A percentile compares a stretch with the other conserved stretches of the same genome.
Conservation (phyloP, 768 basidiomycete species). For the Agaricus blazei region DNA sequence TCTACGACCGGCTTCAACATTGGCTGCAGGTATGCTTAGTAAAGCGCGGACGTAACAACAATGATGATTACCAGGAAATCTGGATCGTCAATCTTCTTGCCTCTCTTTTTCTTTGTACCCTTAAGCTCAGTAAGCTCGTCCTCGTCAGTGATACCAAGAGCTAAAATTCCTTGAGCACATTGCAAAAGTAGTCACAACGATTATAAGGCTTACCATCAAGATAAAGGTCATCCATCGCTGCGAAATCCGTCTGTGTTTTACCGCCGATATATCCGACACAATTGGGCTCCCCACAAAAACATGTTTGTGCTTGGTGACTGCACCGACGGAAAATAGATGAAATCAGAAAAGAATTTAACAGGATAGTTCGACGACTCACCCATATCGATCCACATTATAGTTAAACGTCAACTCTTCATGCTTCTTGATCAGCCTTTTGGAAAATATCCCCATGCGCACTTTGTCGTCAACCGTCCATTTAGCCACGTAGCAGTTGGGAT, state of each 20-base stretch:
- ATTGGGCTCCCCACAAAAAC: slow-evolving; percentile 93
- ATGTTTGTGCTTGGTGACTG: slow-evolving; percentile 91
- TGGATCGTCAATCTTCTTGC: slow-evolving; percentile 86
- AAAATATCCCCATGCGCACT: slow-evolving; percentile 97
- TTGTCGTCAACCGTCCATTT: slow-evolving; percentile 92
- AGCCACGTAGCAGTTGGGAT: slow-evolving; percentile 95
- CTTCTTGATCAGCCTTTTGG: slow-evolving; percentile 71
- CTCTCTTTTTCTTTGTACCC: slow-evolving; percentile 90
- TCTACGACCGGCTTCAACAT: slow-evolving; percentile 67
- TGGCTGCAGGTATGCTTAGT: slow-evolving; percentile 44
- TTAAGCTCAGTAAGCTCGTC: slow-evolving; percentile 79
- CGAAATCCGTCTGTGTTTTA: slow-evolving; percentile 96
- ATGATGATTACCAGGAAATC: slow-evolving; percentile 70
- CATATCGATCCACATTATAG: slow-evolving; percentile 99
- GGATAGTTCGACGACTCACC: slow-evolving; percentile 45
- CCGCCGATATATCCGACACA: slow-evolving; percentile 97
- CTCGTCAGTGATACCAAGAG: slow-evolving; percentile 92
- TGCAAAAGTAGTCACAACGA: background rate
- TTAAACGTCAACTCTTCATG: slow-evolving; percentile 96
- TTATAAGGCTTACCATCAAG: slow-evolving; percentile 64
- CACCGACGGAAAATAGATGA: slow-evolving; percentile 1
- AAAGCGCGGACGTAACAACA: background rate
- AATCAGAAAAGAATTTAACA: background rate
- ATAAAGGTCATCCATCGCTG: slow-evolving; percentile 90
- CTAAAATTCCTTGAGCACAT: slow-evolving; percentile 31